Base-by-base conservation (phyloP, 1,139 yeast genomes). In the Saccharomyces hybrid region DNA sequence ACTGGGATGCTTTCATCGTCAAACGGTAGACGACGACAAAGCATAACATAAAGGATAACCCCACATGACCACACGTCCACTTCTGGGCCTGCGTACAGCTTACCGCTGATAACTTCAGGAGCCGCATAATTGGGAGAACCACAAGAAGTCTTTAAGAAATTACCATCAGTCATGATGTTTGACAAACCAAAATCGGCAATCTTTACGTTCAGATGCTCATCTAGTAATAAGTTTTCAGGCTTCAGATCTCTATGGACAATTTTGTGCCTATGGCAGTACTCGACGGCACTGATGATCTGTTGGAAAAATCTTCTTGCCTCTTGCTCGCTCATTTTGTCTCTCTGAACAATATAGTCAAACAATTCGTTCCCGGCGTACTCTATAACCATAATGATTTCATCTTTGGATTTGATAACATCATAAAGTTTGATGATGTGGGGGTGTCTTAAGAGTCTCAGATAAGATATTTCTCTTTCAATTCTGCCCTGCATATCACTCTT, bases 31-130 rank as follows among this genome's bases (percentile, higher is more conserved):
- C 98, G 79, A 42, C 99, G 98, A 73, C 98, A 93, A 54, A 93
- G 78, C 97, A 93, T 90, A 50, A 95, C 99, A 65, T 91, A 93
- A 57, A 93, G 77, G 54, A 95, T 93, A 51, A 95, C 98, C 63
- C 99, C 99, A 64, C 96, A 87, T 0, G 96, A 88, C 99, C 99
- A 95, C 53, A 95, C 98, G 70, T 95, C 99, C 51, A 93, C 99
- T 73, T 93, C 99, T 2, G 98, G 98, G 4, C 99, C 99, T 1
- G 98, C 99, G 67, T 93, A 93, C 56, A 93, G 78, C 69, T 95
- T 91, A 49, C 99, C 99, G 61, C 95, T 84, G 57, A 93, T 93
- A 50, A 93, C 98, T 72, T 93, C 99, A 0, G 99, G 99, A 0
- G 99, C 99, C 1, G 99, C 99, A 69, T 93, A 93, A 69, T 93